Conservation (phyloP, 352 stramenopile genomes). For the Pythium aristosporum region DNA sequence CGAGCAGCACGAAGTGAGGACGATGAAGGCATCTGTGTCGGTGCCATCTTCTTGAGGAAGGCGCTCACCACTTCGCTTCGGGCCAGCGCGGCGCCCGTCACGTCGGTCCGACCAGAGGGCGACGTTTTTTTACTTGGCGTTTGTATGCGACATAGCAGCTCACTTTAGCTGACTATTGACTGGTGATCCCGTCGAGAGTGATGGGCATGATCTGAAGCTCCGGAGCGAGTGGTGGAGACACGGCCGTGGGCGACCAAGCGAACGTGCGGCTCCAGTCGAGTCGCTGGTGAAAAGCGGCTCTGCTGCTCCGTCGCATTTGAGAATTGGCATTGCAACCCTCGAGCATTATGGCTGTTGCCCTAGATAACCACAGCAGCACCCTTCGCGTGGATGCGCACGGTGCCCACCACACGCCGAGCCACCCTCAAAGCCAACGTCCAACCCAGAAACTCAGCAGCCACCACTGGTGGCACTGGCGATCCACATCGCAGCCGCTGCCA, state of each 20-base stretch:
- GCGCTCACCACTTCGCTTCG: too few species aligned
- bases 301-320: constrained; percentile 19
- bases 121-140: constrained; percentile 2
- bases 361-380: constrained; percentile 12
- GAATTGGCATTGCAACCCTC: constrained; percentile 1
- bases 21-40: too few species aligned
- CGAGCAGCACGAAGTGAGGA: too few species aligned
- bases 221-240: constrained; percentile 12
- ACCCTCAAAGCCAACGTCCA: background rate
- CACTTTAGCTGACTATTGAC: background rate
- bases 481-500: background rate
- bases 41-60: too few species aligned
- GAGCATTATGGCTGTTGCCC: constrained; percentile 14
- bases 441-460: constrained; percentile 6
- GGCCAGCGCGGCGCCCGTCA: too few species aligned
- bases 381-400: constrained; percentile 17
- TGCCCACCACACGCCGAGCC: constrained; percentile 12
- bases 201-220: constrained; percentile 8
- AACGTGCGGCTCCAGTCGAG: background rate
- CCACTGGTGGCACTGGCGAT: constrained; percentile 21
- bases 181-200: constrained; percentile 7
- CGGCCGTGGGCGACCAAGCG: background rate
- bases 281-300: background rate
- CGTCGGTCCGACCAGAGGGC: too few species aligned
- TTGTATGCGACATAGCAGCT: constrained; percentile 7